Percentiles rank a stretch among this genome's conserved stretches.
phyloP scores from a whole-genome alignment of 306 rosid genomes.

The Calophaca sinica region DNA sequence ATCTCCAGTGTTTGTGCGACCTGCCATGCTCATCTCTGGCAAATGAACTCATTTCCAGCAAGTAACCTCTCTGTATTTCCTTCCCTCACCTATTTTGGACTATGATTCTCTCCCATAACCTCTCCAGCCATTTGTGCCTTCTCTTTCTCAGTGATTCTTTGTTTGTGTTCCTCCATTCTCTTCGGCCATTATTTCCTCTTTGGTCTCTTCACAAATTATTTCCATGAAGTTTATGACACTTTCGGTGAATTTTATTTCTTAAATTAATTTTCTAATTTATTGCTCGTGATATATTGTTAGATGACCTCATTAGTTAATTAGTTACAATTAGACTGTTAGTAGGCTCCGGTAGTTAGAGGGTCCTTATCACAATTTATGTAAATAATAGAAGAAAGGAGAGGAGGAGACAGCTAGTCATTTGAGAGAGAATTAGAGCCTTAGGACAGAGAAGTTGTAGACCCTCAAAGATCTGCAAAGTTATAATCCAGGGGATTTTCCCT shows the following conservation, averaged over 20 bases:
- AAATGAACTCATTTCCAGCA: neutral
- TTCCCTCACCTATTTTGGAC: neutral
- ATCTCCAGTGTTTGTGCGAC: neutral
- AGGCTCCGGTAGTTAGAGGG: neutral
- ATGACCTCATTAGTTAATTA: neutral
- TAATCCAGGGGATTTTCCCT: neutral
- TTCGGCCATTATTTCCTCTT: neutral
- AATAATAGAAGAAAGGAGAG: no score
- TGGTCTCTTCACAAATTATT: neutral
- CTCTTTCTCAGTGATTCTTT: neutral
- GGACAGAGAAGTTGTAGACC: neutral
- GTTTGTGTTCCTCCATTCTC: neutral
- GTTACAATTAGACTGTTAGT: neutral
- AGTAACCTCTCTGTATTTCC: neutral
- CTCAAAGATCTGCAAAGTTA: neutral
- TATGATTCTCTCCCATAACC: neutral
- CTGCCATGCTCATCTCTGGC: neutral
- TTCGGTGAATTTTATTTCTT: constrained; percentile 3
- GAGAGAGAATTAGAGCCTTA: neutral
- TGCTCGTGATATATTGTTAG: constrained; percentile 4
- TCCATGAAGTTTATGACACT: neutral
- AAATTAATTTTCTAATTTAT: constrained; percentile 6
- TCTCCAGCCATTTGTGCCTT: neutral
- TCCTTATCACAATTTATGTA: neutral
- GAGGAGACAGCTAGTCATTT: neutral